These are phyloP conservation scores for Metschnikowia continentalis DNA, from an alignment of 805 yeast genomes.

Conservation along the genomic window DNA sequence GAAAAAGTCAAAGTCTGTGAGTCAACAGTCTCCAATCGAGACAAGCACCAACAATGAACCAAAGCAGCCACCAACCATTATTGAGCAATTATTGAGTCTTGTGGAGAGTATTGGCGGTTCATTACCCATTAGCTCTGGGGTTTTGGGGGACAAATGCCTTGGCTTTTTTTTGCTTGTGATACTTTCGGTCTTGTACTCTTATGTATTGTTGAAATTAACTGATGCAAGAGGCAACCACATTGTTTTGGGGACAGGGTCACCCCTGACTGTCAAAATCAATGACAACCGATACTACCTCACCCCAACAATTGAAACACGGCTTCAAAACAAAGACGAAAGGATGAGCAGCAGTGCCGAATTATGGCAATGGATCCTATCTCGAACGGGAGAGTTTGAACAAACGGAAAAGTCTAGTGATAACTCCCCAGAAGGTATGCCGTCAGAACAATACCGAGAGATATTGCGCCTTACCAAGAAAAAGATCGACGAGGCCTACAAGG, in stretches of 20 bases:
- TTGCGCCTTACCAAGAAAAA: conserved; percentile 15
- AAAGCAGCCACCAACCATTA: neutral
- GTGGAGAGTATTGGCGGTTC: conserved; percentile 13
- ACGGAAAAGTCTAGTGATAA: neutral
- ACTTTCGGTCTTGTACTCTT: conserved; percentile 10
- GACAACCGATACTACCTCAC: conserved; percentile 7
- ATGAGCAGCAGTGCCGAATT: conserved; percentile 6
- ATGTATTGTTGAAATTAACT: neutral
- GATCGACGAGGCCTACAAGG: conserved; percentile 12
- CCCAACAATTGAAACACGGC: conserved; percentile 13
- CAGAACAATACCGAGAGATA: conserved; percentile 14
- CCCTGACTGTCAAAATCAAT: conserved; percentile 4
- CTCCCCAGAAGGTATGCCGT: neutral
- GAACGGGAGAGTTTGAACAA: conserved; percentile 6
- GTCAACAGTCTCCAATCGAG: conserved; percentile 2
- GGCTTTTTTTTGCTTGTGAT: conserved; percentile 10
- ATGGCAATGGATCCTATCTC: conserved; percentile 17
- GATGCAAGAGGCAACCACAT: neutral
- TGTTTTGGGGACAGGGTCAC: neutral
- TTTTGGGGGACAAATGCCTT: conserved; percentile 7
- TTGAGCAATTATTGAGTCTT: conserved; percentile 6
- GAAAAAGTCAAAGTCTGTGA: conserved; percentile 10
- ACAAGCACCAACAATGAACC: neutral
- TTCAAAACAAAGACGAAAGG: conserved; percentile 4
- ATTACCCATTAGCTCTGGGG: conserved; percentile 10